Percentiles rank a stretch among this genome's conserved stretches.
phyloP scores from a whole-genome alignment of 2,329 filamentous ascomycete species.

The Pyrenochaeta sp. region DNA sequence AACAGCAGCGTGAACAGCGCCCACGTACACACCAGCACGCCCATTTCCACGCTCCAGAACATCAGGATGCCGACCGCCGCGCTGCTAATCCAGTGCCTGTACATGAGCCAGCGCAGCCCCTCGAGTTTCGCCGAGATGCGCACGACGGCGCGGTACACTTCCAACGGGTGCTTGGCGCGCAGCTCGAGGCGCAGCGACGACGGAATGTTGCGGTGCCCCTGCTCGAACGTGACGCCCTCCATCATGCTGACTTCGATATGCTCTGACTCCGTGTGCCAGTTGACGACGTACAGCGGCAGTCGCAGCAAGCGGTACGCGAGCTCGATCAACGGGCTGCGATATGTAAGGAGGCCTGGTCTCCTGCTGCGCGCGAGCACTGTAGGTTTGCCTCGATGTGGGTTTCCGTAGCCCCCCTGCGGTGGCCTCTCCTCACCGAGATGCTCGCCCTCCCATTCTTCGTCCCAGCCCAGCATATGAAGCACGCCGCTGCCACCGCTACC shows the following conservation, averaged over 20 bases:
- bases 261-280: slow-evolving; percentile 69
- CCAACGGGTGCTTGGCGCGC: slow-evolving; percentile 71
- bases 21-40: slow-evolving; percentile 73
- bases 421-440: slow-evolving; percentile 30
- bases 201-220: slow-evolving; percentile 62
- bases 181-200: slow-evolving; percentile 69
- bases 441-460: slow-evolving; percentile 41
- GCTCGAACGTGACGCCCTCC: slow-evolving; percentile 72
- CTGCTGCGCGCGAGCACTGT: slow-evolving; percentile 60
- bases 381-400: too few species aligned
- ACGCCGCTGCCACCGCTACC: slow-evolving; percentile 20
- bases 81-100: slow-evolving; percentile 75
- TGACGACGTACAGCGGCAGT: slow-evolving; percentile 73
- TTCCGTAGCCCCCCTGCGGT: too few species aligned
- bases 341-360: slow-evolving; percentile 80
- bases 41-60: slow-evolving; percentile 81
- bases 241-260: slow-evolving; percentile 73
- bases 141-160: slow-evolving; percentile 76
- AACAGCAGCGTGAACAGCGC: slow-evolving; percentile 58
- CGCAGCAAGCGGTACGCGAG: slow-evolving; percentile 33
- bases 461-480: slow-evolving; percentile 40
- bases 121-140: slow-evolving; percentile 76
- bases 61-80: slow-evolving; percentile 71
- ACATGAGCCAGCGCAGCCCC: slow-evolving; percentile 80
- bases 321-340: slow-evolving; percentile 63